A percentile compares a stretch with the other conserved stretches of the same genome.
Conservation (phyloP, 2,329 filamentous ascomycete species). For the Akanthomyces lecanii region DNA sequence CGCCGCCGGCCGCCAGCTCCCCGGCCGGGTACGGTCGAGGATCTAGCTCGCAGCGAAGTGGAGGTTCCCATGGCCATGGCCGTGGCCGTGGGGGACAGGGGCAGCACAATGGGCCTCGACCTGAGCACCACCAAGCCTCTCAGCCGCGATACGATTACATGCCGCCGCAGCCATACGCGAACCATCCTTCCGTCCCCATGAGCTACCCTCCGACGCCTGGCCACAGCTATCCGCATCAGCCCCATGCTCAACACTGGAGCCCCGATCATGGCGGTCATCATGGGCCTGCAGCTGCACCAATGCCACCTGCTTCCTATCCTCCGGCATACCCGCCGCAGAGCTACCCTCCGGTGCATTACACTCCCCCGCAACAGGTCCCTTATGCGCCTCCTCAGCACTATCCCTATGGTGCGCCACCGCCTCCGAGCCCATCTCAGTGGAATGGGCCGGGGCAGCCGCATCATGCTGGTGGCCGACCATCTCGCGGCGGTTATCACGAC, state of each 20-base stretch:
- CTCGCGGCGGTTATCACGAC: conserved; percentile 44
- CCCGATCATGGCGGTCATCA: conserved; percentile 38
- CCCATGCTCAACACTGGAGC: conserved; percentile 37
- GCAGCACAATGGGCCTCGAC: conserved; percentile 35
- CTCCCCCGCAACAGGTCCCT: conserved; percentile 37
- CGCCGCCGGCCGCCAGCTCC: conserved; percentile 35
- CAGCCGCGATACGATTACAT: conserved; percentile 41
- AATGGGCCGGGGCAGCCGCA: conserved; percentile 31
- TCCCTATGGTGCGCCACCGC: conserved; percentile 35
- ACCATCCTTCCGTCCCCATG: conserved; percentile 29
- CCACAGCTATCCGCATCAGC: conserved; percentile 35
- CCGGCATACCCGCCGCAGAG: conserved; percentile 55
- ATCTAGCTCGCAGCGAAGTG: conserved; percentile 25
- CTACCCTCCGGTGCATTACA: conserved; percentile 41
- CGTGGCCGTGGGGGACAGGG: conserved; percentile 38
- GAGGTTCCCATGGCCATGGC: conserved; percentile 26
- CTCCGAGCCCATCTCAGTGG: conserved; percentile 34
- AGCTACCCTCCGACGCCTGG: conserved; percentile 33
- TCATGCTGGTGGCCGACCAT: conserved; percentile 31
- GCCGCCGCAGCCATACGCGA: conserved; percentile 34
- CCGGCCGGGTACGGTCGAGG: conserved; percentile 37
- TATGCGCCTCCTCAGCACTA: conserved; percentile 40
- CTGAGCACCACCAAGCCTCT: conserved; percentile 34
- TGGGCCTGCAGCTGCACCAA: conserved; percentile 42
- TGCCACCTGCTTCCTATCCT: conserved; percentile 53